Base-by-base conservation (phyloP, 1,284 basidiomycete genomes). In the Trametes hirsuta region DNA sequence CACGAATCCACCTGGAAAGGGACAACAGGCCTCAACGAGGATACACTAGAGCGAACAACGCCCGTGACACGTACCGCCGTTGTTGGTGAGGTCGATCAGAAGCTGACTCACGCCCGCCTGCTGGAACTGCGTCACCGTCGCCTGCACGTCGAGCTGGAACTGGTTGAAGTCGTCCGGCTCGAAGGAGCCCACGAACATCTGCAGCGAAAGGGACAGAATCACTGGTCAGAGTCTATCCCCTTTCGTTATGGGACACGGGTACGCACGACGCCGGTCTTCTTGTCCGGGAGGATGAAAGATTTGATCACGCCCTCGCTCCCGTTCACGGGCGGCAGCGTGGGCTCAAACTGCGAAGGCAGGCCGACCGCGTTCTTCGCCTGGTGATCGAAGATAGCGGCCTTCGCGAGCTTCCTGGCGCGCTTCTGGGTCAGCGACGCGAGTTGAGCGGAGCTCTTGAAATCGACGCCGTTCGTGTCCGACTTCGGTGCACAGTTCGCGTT, bases 151-250 rank as follows among this genome's bases (percentile, higher is more conserved):
- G 0, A 71, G 69, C 69, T 85, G 84, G 78, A 87, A 88, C 41
- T 75, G 73, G 51, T 74, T 65, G 67, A 82, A 85, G 46, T 77
- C 75, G 21, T 69, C 72, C n/a, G 66, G 70, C n/a, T 72, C 76
- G 66, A 88, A 88, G 0, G 84, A 85, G 12, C 86, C 84, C 5
- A 86, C 78, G 66, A 84, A 86, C 82, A 86, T 84, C 84, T 84
- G 59, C 18, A 45, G 11, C 39, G 35, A 12, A 14, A 9, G 34
- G 6, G 18, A 6, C 8, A 14, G 39, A 40, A 40, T 3, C 12
- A 12, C 39, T 11, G 5, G 18, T 22, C 21, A 50, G 35, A 18
- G 9, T 18, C 9, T 9, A 3, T 10, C 15, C 36, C 12, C 1
- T 39, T 6, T 5, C 14, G 9, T 5, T 8, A 12, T 45, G 3